Base-by-base conservation (phyloP, 1,284 basidiomycete genomes). In the Peniophora sp. region DNA sequence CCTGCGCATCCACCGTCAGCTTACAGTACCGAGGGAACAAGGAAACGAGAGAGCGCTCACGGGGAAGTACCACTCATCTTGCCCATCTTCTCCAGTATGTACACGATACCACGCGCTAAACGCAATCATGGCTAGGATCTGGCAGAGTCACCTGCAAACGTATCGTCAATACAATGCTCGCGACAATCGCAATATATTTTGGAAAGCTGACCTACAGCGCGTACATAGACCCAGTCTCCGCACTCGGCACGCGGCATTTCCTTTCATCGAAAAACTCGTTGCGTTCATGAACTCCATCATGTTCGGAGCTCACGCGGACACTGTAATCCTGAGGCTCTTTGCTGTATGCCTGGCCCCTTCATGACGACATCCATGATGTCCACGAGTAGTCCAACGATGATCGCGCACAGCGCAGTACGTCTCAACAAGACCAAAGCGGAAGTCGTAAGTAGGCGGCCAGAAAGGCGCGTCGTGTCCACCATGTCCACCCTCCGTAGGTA, bases 261-360 rank as follows among this genome's bases (percentile, higher is more conserved):
- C 96, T 62, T 97, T 91, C 59, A 99, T 71, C 15, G 97, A 96
- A 63, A 99, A 99, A n/a, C 93, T 96, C 62, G 99, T 97, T 50
- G 97, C 97, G 65, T 99, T 99, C 96, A 99, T 98, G 66, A 99
- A 99, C 70, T 99, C 97, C 18, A 97, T 99, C 15, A 95, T 97
- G 67, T 99, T 99, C 10, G 97, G 97, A 0, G 99, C 95, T 32
- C 99, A 79, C 2, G 97, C 96, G 62, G 99, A 99, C 9, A 99
- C 76, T 0, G 95, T 98, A 52, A 99, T 79, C 44, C 97, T 97
- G 27, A 99, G 77, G 74, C 99, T 96, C 66, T 99, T 99, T 99
- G 96, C 55, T 97, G 92, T 36, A 99, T 90, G 0, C 92, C 92
- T 0, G 92, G 93, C n/a, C 86, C 93, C 55, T 92, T 74, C 20